These are phyloP conservation scores for Lycium ferocissimum DNA, from an alignment of 257 asterid species.

Conservation along the genomic window DNA sequence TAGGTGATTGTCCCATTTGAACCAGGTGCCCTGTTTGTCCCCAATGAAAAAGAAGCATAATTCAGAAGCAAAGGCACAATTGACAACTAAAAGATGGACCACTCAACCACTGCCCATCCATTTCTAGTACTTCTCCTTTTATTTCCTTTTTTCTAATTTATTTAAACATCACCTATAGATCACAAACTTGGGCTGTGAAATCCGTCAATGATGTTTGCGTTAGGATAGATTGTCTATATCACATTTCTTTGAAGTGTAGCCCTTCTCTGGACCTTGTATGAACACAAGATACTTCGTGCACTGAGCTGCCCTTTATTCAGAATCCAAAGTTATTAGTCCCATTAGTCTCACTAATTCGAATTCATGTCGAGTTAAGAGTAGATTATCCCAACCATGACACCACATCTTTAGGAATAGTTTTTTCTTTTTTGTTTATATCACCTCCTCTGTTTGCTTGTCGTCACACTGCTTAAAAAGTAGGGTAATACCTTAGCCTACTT, in stretches of 20 bases:
- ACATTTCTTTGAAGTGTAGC: neutral
- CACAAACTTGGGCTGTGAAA: neutral
- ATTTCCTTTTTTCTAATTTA: neutral
- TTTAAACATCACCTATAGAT: neutral
- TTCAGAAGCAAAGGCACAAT: slow-evolving; percentile 28
- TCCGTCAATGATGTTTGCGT: neutral
- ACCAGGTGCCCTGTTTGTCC: slow-evolving; percentile 28
- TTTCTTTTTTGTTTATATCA: neutral
- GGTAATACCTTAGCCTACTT: slow-evolving; percentile 33
- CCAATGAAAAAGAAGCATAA: slow-evolving; percentile 29
- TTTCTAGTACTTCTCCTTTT: slow-evolving; percentile 41
- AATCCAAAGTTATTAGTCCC: neutral
- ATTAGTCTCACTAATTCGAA: neutral
- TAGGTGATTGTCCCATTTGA: slow-evolving; percentile 25
- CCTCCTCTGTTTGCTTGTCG: slow-evolving; percentile 32
- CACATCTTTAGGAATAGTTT: neutral
- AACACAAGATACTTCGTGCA: neutral
- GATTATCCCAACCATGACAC: neutral
- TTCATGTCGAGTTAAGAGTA: neutral
- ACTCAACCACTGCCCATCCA: slow-evolving; percentile 47
- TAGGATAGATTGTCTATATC: neutral
- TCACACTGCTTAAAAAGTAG: slow-evolving; percentile 47
- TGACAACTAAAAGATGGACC: slow-evolving; percentile 45
- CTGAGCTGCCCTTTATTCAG: neutral
- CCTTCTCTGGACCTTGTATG: neutral